Evolutionary conservation across 129 eudicot species (phyloP).

Genomic region (Chrysanthemum lavandulifolium): DNA sequence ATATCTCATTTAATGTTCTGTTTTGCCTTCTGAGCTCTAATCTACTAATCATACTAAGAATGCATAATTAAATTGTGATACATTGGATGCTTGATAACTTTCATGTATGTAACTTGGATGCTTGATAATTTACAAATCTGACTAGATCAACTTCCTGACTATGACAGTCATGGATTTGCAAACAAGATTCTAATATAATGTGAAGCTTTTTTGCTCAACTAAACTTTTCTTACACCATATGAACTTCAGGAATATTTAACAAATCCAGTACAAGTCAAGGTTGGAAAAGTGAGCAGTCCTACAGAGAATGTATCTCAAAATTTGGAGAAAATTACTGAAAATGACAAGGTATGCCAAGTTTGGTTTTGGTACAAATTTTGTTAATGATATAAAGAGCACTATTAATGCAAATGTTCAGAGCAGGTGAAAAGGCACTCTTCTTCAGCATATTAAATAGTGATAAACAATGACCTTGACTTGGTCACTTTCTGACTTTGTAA

Average conservation of each 20-base stretch:
- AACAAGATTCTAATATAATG: not conserved
- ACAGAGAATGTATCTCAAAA: constrained; percentile 74
- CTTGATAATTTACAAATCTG: not conserved
- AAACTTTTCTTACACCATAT: not conserved
- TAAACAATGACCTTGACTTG: not conserved
- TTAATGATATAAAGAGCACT: not conserved
- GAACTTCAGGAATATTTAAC: constrained; percentile 62
- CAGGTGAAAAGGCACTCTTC: constrained; percentile 9
- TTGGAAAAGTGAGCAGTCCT: constrained; percentile 89
- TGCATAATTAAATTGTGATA: not conserved
- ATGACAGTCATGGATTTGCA: not conserved
- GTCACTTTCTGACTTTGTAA: not conserved
- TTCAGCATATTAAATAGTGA: not conserved
- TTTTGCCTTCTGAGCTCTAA: not conserved
- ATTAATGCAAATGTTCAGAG: not conserved
- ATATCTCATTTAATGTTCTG: constrained; percentile 12
- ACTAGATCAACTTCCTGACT: constrained; percentile 11
- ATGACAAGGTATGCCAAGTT: constrained; percentile 59
- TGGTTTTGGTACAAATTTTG: constrained; percentile 4
- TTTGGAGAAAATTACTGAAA: constrained; percentile 76
- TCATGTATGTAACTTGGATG: constrained; percentile 2
- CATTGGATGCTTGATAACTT: constrained; percentile 1
- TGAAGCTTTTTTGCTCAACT: constrained; percentile 8
- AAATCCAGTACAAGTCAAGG: constrained; percentile 78
- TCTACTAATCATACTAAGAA: constrained; percentile 2